Conservation (phyloP, 2,329 filamentous ascomycete genomes). For the Cytospora piceae region DNA sequence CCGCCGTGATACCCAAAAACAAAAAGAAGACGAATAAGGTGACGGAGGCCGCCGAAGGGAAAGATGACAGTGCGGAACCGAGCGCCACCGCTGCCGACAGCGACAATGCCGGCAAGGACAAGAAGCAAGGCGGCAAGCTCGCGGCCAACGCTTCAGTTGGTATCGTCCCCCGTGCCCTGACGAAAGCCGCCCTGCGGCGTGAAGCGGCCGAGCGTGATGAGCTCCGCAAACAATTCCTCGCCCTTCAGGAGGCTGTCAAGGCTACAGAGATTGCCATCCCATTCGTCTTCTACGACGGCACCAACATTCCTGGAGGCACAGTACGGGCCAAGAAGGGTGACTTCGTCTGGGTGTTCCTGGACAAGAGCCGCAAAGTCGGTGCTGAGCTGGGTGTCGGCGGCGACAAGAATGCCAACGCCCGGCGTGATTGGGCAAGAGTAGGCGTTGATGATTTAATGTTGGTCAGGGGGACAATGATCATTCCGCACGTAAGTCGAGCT, state of each 20-base stretch:
- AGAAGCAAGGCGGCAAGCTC: constrained; percentile 52
- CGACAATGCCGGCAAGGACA: constrained; percentile 30
- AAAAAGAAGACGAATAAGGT: constrained; percentile 13
- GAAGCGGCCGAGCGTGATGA: constrained; percentile 76
- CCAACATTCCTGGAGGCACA: constrained; percentile 81
- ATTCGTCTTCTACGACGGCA: constrained; percentile 96
- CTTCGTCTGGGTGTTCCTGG: constrained; percentile 88
- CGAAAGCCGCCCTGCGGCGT: constrained; percentile 65
- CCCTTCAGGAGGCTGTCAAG: constrained; percentile 84
- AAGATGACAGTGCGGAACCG: constrained; percentile 26
- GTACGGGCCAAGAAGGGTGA: constrained; percentile 94
- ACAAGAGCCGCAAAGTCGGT: constrained; percentile 87
- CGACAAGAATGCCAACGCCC: constrained; percentile 64
- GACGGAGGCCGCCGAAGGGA: constrained; percentile 32
- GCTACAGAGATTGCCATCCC: constrained; percentile 87
- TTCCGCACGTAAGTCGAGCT: constrained; percentile 78
- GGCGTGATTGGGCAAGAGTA: constrained; percentile 87
- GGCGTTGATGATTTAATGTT: constrained; percentile 95
- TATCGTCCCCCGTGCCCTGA: constrained; percentile 73
- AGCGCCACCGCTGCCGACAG: constrained; percentile 27
- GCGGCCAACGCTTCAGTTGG: constrained; percentile 64
- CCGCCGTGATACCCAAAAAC: constrained; percentile 36
- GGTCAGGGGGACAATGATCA: constrained; percentile 85
- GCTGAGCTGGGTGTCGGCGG: constrained; percentile 78
- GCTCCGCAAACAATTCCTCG: constrained; percentile 78